Percentiles rank a stretch among this genome's conserved stretches.
Evolutionary conservation across 176 grass and related monocot species (phyloP).

Genomic region (Aegilops tauschii): DNA sequence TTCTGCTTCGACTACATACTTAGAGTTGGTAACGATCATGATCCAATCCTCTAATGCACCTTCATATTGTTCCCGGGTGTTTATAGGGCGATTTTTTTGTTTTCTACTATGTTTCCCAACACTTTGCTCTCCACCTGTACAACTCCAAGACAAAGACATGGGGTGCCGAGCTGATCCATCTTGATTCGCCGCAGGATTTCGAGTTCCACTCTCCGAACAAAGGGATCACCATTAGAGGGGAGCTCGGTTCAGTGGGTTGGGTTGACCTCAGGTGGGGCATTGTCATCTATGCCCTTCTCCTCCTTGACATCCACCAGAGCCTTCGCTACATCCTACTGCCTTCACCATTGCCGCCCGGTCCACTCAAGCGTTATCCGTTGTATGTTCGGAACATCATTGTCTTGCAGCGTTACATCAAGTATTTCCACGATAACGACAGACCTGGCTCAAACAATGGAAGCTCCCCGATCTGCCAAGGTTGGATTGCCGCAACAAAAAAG

Average conservation of each 20-base stretch:
- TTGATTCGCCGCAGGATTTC: not conserved
- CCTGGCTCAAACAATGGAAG: not conserved
- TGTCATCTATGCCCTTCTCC: not conserved
- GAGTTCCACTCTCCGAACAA: not conserved
- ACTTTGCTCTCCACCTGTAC: not conserved
- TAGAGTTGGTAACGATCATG: too few relatives aligned
- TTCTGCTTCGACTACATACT: too few relatives aligned
- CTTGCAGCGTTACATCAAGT: not conserved
- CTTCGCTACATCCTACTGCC: not conserved
- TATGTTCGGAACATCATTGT: not conserved
- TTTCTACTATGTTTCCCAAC: too few relatives aligned
- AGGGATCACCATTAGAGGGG: not conserved
- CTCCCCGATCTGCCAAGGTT: not conserved
- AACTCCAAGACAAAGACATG: not conserved
- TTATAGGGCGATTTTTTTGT: too few relatives aligned
- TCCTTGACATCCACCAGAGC: not conserved
- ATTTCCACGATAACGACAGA: not conserved
- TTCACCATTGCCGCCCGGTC: not conserved
- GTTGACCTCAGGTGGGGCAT: slow-evolving; percentile 17
- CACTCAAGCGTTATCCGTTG: not conserved
- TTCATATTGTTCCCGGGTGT: too few relatives aligned
- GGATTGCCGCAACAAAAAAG: not conserved
- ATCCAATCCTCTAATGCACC: too few relatives aligned
- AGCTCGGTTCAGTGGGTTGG: not conserved
- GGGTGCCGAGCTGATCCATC: not conserved